Evolutionary conservation across 805 yeast species (phyloP), one percentile per base, ranked within the genome.

Genomic region (Hyphopichia homilentoma): DNA sequence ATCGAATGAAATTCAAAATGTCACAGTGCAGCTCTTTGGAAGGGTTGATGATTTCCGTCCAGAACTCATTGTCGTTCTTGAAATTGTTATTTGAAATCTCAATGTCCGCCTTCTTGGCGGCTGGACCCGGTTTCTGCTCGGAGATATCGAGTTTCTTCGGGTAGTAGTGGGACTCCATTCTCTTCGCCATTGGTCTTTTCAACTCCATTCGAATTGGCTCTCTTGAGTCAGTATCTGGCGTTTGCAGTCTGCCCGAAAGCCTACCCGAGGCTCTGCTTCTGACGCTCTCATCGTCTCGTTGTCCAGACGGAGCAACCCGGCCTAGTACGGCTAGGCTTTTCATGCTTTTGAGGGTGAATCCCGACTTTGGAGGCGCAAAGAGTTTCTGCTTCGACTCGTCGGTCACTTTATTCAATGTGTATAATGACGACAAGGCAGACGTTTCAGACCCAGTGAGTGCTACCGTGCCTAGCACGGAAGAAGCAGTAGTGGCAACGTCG

Each of bases 11-110:
- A 7, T 73, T 70, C 11, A 81, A 61, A 6, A 76, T 59, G 31
- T 77, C 81, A 2, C 70, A 61, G 20, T 72, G 69, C 4, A 75
- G 63, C 5, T 81, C 80, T 36, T 75, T 74, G 0, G 96, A 87
- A 0, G 97, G 96, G 45, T 89, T 90, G 4, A 42, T 40, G 7
- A 67, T 51, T 12, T 52, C 58, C 23, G 57, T 52, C 69, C 71
- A 67, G 29, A 57, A 57, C 6, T 27, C 30, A 11, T 27, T 27
- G 2, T 12, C 12, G 12, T 7, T 27, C 7, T 27, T 23, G 13
- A 19, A 27, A 29, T 38, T 34, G 7, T 28, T 28, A 14, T 27
- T 11, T 18, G 22, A 8, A 27, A 18, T 18, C n/a, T 5, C 19
- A 7, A 15, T n/a, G 9, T 12, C 18, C 13, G 18, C 20, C 14